Conservation (phyloP, 2,329 filamentous ascomycete species). For the Fusarium scirpi region DNA sequence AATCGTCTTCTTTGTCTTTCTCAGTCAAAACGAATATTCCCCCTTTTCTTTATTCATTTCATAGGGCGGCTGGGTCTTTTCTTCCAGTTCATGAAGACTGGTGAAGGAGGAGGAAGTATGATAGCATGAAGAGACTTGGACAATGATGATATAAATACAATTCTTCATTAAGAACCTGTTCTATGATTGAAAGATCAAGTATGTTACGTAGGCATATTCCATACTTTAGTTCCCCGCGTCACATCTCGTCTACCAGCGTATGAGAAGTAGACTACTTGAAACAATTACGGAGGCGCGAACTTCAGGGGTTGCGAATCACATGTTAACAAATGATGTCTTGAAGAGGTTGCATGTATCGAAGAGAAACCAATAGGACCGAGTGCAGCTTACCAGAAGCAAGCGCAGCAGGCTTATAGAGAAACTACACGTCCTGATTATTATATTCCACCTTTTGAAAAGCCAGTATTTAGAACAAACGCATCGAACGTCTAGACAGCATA, state of each 20-base stretch:
- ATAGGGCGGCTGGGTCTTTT: constrained; percentile 32
- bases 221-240: background rate
- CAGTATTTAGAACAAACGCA: constrained; percentile 1
- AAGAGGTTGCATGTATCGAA: constrained; percentile 8
- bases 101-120: background rate
- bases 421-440: constrained; percentile 3
- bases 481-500: background rate
- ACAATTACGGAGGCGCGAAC: background rate
- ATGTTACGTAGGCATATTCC: background rate
- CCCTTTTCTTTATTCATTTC: constrained; percentile 34
- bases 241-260: background rate
- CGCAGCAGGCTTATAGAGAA: background rate
- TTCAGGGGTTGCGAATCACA: background rate
- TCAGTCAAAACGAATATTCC: constrained; percentile 45
- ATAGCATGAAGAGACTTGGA: constrained; percentile 18
- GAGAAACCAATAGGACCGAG: background rate
- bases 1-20: constrained; percentile 46
- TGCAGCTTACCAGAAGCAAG: background rate
- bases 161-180: constrained; percentile 4
- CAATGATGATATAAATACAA: constrained; percentile 29
- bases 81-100: constrained; percentile 7
- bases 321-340: background rate
- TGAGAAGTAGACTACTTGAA: background rate
- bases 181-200: background rate
- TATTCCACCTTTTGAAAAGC: constrained; percentile 8